Percentiles rank a stretch among this genome's conserved stretches.
phyloP scores from a whole-genome alignment of 1,284 basidiomycete species.

The Trametes pubescens region DNA sequence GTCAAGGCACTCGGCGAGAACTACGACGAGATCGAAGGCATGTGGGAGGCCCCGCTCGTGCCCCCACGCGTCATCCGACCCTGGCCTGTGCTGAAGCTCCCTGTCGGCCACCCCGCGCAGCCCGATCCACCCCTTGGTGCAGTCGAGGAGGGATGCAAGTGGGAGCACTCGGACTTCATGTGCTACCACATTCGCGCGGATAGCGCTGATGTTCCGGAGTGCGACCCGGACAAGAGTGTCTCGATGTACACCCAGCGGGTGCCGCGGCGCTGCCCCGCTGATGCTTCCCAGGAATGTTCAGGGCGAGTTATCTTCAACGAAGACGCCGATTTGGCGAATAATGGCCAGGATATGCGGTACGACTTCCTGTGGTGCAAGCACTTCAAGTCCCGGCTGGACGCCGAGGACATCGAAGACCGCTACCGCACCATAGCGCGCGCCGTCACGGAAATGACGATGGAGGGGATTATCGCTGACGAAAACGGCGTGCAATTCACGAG shows the following conservation, averaged over 20 bases:
- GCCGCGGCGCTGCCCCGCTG: constrained; percentile 3
- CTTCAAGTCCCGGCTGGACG: constrained; percentile 17
- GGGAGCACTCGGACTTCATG: constrained; percentile 24
- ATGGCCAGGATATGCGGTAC: constrained; percentile 6
- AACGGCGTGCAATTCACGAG: background rate
- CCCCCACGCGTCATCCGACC: constrained; percentile 33
- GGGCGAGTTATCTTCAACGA: constrained; percentile 16
- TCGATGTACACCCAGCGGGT: background rate
- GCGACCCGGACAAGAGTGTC: background rate
- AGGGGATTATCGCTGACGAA: background rate
- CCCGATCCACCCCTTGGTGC: constrained; percentile 18
- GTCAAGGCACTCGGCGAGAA: constrained; percentile 42
- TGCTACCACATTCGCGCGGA: constrained; percentile 7
- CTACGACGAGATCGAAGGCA: constrained; percentile 31
- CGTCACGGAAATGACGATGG: background rate
- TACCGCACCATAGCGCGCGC: constrained; percentile 2
- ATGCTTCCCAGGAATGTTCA: constrained; percentile 13
- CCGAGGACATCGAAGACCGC: background rate
- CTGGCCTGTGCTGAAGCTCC: constrained; percentile 39
- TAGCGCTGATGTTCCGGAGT: background rate
- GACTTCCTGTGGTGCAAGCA: constrained; percentile 27
- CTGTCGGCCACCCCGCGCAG: background rate
- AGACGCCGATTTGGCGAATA: background rate
- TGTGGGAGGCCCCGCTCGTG: constrained; percentile 28
- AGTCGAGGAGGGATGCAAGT: constrained; percentile 30